A percentile compares a stretch with the other conserved stretches of the same genome.
Evolutionary conservation across 179 eudicot species (phyloP).

Genomic region (Pouteria campechiana): DNA sequence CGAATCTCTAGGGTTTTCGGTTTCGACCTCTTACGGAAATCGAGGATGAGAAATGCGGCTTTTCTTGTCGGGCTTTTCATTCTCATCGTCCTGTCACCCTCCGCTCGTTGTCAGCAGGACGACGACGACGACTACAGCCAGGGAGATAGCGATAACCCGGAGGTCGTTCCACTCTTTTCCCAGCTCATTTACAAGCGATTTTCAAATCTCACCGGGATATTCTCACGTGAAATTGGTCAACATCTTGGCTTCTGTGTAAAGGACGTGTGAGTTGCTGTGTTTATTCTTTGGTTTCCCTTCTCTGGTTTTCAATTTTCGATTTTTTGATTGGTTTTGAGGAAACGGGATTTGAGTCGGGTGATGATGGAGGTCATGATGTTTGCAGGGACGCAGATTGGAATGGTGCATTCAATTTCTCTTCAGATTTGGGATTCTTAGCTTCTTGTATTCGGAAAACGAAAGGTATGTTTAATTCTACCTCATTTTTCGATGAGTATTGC

Average conservation of each 20-base stretch:
- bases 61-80: not conserved
- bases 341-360: not conserved
- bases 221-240: conserved; percentile 4
- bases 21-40: too few species aligned
- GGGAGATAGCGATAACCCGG: conserved; percentile 1
- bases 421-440: conserved; percentile 28
- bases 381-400: conserved; percentile 46
- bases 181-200: conserved; percentile 7
- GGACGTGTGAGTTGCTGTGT: conserved; percentile 14
- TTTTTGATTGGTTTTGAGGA: not conserved
- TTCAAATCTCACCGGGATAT: conserved; percentile 3
- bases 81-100: not conserved
- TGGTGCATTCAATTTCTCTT: conserved; percentile 32
- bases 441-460: conserved; percentile 21
- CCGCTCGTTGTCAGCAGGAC: conserved; percentile 8
- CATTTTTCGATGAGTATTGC: too few species aligned
- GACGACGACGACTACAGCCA: conserved; percentile 1
- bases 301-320: not conserved
- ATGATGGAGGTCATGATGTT: not conserved
- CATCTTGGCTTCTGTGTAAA: conserved; percentile 17
- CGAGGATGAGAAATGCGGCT: not conserved
- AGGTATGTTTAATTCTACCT: too few species aligned
- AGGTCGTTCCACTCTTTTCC: conserved; percentile 4
- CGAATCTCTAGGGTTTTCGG: too few species aligned
- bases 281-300: not conserved